These are phyloP conservation scores for Nicotiana noctiflora DNA, from an alignment of 257 asterid genomes.

Conservation along the genomic window DNA sequence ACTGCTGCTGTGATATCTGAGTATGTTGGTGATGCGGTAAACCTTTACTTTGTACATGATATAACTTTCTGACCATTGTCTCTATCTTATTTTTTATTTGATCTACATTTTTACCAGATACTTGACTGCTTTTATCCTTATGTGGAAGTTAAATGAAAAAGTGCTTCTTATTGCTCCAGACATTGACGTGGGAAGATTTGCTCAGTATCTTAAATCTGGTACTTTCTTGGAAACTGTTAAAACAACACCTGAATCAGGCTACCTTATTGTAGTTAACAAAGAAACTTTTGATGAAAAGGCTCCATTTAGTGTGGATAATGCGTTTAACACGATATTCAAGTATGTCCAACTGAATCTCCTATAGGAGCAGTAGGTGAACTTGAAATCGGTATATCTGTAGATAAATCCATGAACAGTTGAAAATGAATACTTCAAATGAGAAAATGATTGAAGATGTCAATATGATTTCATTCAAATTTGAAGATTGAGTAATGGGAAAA, in stretches of 20 bases:
- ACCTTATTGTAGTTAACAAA: background rate
- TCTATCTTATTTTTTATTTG: background rate
- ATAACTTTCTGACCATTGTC: background rate
- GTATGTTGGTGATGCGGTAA: slow-evolving; percentile 89
- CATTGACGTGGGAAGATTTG: slow-evolving; percentile 54
- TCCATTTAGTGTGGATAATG: background rate
- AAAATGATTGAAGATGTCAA: background rate
- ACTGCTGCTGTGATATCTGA: slow-evolving; percentile 90
- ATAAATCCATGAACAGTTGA: background rate
- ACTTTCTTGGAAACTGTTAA: slow-evolving; percentile 4
- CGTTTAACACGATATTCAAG: background rate
- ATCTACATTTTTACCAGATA: slow-evolving; percentile 43
- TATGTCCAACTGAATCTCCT: background rate
- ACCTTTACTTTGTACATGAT: slow-evolving; percentile 32
- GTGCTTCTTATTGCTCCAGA: slow-evolving; percentile 62
- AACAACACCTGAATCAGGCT: background rate
- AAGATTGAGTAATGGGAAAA: background rate
- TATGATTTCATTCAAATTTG: background rate
- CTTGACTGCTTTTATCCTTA: slow-evolving; percentile 69
- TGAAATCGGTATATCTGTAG: background rate
- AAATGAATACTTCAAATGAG: background rate
- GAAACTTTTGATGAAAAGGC: background rate
- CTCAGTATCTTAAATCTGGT: slow-evolving; percentile 82
- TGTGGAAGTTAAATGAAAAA: slow-evolving; percentile 65
- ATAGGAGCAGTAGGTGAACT: background rate